Base-by-base conservation (phyloP, 1,139 yeast species). In the Kodamaea ohmeri region DNA sequence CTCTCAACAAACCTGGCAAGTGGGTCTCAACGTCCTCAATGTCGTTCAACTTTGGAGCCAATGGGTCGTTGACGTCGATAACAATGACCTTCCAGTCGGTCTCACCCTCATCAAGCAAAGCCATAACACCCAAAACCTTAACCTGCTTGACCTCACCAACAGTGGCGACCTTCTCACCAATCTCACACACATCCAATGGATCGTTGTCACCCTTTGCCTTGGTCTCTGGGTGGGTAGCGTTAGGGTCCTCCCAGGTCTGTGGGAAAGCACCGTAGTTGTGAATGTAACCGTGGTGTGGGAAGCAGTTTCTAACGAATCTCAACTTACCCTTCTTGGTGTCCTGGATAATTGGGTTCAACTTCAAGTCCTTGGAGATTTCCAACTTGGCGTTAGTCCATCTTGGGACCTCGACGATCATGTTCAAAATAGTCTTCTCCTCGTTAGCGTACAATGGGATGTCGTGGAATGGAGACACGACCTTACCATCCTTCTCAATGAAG, bases 181-280 rank as follows among this genome's bases (percentile, higher is more conserved):
- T 88, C 61, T 92, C 98, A 64, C 97, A 85, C 39, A 92, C 94
- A 63, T 92, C 98, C 51, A 92, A 72, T 16, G 98, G 98, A 66
- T 92, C 98, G 57, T 89, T 86, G 66, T 92, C 98, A 49, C 98
- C 98, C 54, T 72, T 76, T 43, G 81, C 76, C 48, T 55, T 51
- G 35, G 63, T 54, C 39, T 56, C 61, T 9, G 55, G 58, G 46
- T 58, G 62, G 37, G 58, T 44, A 48, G 57, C 64, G 56, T 67
- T 68, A 40, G 80, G 80, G 50, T 77, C 80, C 58, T 92, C 98
- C 97, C 97, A 92, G 19, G 98, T 92, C 68, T 90, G 97, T 34
- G 98, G 97, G 63, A 92, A 76, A n/a, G 97, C 97, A 47, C 98
- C 97, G 61, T 90, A 90, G 67, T 90, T 90, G 67, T 87, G 95